Conservation (phyloP, 306 rosid genomes). For the Pyrus betulifolia region DNA sequence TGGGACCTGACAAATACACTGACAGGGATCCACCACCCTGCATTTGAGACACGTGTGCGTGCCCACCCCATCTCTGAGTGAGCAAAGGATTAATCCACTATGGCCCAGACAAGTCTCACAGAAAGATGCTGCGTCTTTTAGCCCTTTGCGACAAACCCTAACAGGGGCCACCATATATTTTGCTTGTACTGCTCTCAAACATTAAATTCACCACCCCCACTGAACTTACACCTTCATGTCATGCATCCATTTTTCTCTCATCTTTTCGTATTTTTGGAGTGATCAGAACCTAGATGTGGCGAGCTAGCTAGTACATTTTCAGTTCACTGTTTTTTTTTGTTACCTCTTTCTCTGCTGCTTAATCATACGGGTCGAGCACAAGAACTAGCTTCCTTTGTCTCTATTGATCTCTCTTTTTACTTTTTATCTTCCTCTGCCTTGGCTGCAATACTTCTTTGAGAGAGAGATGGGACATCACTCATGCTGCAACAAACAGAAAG, state of each 20-base stretch:
- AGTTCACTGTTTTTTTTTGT: background rate
- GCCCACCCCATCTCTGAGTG: constrained; percentile 11
- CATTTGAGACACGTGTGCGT: constrained; percentile 51
- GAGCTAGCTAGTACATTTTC: background rate
- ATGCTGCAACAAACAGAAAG: constrained; percentile 96
- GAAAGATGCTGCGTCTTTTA: constrained; percentile 37
- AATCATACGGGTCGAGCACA: background rate
- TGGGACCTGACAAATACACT: background rate
- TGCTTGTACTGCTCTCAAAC: constrained; percentile 28
- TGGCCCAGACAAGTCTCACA: constrained; percentile 45
- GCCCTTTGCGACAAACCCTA: constrained; percentile 48
- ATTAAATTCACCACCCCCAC: constrained; percentile 63
- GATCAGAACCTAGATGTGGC: background rate
- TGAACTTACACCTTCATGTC: constrained; percentile 16
- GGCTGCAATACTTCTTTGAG: background rate
- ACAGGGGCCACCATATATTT: constrained; percentile 39
- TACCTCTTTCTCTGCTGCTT: background rate
- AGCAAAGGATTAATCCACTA: constrained; percentile 28
- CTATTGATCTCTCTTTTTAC: background rate
- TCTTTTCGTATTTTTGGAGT: background rate
- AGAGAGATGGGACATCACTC: constrained; percentile 80
- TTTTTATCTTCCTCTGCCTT: constrained; percentile 11
- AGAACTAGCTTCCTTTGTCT: background rate
- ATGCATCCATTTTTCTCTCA: constrained; percentile 12
- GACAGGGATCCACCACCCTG: constrained; percentile 21